These are phyloP conservation scores for Nakazawaea peltata DNA, from an alignment of 805 yeast genomes.

Conservation along the genomic window DNA sequence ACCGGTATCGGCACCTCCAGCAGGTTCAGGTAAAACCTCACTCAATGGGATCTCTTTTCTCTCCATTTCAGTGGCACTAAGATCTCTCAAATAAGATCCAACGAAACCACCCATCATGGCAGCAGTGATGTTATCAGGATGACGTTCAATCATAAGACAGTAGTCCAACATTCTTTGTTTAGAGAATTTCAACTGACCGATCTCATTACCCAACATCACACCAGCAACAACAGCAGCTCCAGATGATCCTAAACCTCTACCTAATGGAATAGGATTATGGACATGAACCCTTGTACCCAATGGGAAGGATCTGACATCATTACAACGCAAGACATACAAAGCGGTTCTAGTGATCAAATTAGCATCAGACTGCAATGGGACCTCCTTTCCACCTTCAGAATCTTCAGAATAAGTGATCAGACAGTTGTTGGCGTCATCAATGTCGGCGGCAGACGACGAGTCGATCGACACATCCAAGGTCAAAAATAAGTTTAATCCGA, in stretches of 20 bases:
- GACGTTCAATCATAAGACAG: conserved; percentile 95
- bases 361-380: conserved; percentile 69
- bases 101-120: conserved; percentile 99
- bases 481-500: conserved; percentile 72
- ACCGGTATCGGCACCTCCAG: conserved; percentile 64
- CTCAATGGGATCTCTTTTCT: conserved; percentile 80
- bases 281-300: conserved; percentile 75
- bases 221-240: conserved; percentile 99
- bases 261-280: conserved; percentile 87
- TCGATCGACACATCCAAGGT: conserved; percentile 66
- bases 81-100: conserved; percentile 84
- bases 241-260: conserved; percentile 94
- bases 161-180: conserved; percentile 86
- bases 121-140: conserved; percentile 97
- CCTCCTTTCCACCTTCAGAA: conserved; percentile 72
- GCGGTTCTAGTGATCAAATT: conserved; percentile 93
- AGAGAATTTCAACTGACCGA: conserved; percentile 64
- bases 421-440: conserved; percentile 61
- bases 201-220: conserved; percentile 78
- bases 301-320: conserved; percentile 71
- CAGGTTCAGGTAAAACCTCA: conserved; percentile 73
- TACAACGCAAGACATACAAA: conserved; percentile 80
- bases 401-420: conserved; percentile 55
- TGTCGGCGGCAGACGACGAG: conserved; percentile 33
- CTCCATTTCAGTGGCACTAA: conserved; percentile 61